phyloP scores from a whole-genome alignment of 352 stramenopile genomes.

The Salisapilia sapeloensis region DNA sequence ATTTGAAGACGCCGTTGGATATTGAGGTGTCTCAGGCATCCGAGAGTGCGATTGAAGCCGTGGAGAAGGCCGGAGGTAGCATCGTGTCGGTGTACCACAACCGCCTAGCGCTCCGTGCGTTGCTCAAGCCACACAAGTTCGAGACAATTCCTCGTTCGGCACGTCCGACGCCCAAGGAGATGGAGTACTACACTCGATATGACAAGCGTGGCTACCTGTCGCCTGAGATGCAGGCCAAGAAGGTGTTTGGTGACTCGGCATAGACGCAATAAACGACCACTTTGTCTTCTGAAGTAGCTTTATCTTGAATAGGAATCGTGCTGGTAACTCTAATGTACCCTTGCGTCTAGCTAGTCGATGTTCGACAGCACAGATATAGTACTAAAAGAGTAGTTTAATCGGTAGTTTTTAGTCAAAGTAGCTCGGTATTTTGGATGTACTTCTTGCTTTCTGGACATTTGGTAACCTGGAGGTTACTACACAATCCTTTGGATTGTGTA shows the following conservation, averaged over 20 bases:
- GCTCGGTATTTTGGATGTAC: too few species aligned
- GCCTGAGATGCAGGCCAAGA: constrained; percentile 90
- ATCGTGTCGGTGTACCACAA: constrained; percentile 97
- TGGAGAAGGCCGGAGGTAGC: constrained; percentile 88
- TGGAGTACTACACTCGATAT: constrained; percentile 95
- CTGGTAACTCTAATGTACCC: too few species aligned
- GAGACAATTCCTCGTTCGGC: constrained; percentile 85
- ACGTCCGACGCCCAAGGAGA: constrained; percentile 90
- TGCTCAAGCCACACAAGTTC: constrained; percentile 95
- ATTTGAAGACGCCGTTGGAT: constrained; percentile 80
- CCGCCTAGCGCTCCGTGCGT: constrained; percentile 83
- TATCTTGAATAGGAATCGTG: background rate
- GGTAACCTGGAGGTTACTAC: too few species aligned
- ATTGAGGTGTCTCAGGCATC: constrained; percentile 94
- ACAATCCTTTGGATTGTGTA: too few species aligned
- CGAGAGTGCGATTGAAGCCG: constrained; percentile 84
- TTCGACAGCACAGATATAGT: too few species aligned
- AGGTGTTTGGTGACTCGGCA: constrained; percentile 33
- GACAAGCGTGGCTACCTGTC: constrained; percentile 94
- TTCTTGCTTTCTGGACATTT: too few species aligned
- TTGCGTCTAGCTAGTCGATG: too few species aligned
- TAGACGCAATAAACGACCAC: constrained; percentile 10
- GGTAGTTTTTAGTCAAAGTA: too few species aligned
- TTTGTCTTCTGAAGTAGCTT: background rate
- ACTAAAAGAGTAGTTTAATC: too few species aligned